Conservation (phyloP, 1,139 yeast genomes). For the Suhomyces panamericanus region DNA sequence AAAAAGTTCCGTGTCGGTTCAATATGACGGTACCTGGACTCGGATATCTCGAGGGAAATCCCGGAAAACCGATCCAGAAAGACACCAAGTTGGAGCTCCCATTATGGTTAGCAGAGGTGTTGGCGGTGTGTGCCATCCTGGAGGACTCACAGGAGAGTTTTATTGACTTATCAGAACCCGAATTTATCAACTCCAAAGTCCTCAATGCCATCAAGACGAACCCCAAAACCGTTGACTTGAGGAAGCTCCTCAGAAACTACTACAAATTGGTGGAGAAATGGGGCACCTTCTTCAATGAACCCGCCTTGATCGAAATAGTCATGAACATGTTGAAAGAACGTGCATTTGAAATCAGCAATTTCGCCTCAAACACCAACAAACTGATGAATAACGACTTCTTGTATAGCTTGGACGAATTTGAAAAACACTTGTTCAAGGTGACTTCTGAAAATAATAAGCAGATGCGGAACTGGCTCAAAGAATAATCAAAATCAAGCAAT, state of each 20-base stretch:
- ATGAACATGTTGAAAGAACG: conserved; percentile 60
- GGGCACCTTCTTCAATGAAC: conserved; percentile 68
- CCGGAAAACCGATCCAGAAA: conserved; percentile 61
- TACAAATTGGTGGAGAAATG: conserved; percentile 72
- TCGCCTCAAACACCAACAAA: conserved; percentile 57
- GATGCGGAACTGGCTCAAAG: conserved; percentile 57
- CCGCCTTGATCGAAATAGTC: conserved; percentile 57
- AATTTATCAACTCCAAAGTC: conserved; percentile 60
- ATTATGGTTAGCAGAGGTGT: conserved; percentile 80
- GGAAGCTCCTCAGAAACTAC: conserved; percentile 64
- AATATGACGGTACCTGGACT: conserved; percentile 78
- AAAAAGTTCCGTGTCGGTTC: conserved; percentile 77
- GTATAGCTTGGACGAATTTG: conserved; percentile 73
- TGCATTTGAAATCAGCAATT: conserved; percentile 69
- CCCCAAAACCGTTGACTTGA: conserved; percentile 66
- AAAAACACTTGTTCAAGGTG: conserved; percentile 55
- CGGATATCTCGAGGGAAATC: conserved; percentile 84
- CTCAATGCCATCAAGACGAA: conserved; percentile 81
- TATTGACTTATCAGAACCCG: conserved; percentile 68
- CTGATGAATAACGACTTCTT: conserved; percentile 52
- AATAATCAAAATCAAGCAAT: neutral
- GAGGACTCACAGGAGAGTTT: conserved; percentile 54
- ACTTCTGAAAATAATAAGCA: conserved; percentile 65
- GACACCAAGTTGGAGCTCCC: conserved; percentile 80
- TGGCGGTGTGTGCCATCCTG: conserved; percentile 56